Base-by-base conservation (phyloP, 768 basidiomycete species). In the Pluteus cervinus region DNA sequence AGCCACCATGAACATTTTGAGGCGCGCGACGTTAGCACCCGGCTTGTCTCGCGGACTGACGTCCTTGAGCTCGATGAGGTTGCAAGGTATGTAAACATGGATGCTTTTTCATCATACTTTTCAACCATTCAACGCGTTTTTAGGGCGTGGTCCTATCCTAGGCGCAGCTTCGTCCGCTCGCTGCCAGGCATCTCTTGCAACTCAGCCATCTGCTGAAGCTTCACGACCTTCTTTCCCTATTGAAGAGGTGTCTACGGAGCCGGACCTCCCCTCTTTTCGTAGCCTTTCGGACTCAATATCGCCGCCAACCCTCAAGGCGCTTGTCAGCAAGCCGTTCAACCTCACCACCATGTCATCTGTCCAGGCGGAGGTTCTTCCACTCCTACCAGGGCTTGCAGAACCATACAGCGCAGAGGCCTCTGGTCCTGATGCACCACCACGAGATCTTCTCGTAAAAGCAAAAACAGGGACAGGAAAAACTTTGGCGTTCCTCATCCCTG, bases 401-500 rank as follows among this genome's bases (percentile, higher is more conserved):
- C 76, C 83, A 7, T 70, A 75, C 51, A n/a, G n/a, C n/a, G n/a
- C n/a, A n/a, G 51, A 67, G 36, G 45, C 65, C 1, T 45, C 55
- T 20, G 61, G 53, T 28, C 45, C 51, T 20, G 42, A 44, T 3
- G 46, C 50, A 15, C 40, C 43, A 10, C 52, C 65, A 12, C 75
- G 81, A 4, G 91, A 97, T 55, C 57, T 93, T 16, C 68, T 94
- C 30, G 88, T 93, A 39, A 82, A 87, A 54, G 86, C 90, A 4
- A 85, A 81, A 55, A 90, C 90, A 0, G 88, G 90, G 20, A 90
- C 89, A 0, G 90, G 88, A 22, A 94, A 93, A 61, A 93, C 89
- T 0, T 62, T 91, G 23, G 88, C 79, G 0, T 94, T 92, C 67
- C 75, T 96, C 38, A 70, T 94, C 14, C 89, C 89, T 7, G 87